phyloP scores from a whole-genome alignment of 148 eudicot genomes.

The Fagopyrum esculentum region DNA sequence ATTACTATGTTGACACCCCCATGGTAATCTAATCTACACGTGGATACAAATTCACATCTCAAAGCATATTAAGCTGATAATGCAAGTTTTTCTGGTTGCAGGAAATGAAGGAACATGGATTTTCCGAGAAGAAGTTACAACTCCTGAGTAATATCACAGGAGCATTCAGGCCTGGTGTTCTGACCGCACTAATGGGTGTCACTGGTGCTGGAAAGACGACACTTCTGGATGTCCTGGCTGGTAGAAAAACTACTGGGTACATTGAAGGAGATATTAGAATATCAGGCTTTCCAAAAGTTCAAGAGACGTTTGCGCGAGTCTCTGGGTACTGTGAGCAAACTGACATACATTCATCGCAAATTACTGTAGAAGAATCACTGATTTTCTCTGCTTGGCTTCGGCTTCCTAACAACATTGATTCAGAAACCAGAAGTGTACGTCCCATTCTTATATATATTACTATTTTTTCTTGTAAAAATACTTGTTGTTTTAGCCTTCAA shows the following conservation, averaged over 20 bases:
- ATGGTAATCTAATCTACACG: slow-evolving; percentile 26
- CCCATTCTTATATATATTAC: not conserved
- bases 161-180: slow-evolving; percentile 68
- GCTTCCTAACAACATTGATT: slow-evolving; percentile 58
- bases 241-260: slow-evolving; percentile 73
- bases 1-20: slow-evolving; percentile 71
- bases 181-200: slow-evolving; percentile 83
- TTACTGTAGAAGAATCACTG: slow-evolving; percentile 74
- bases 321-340: slow-evolving; percentile 89
- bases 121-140: slow-evolving; percentile 45
- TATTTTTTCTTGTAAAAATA: not conserved
- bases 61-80: not conserved
- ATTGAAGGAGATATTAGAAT: slow-evolving; percentile 65
- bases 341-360: slow-evolving; percentile 74
- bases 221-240: slow-evolving; percentile 78
- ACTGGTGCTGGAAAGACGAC: slow-evolving; percentile 98
- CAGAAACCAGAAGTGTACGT: slow-evolving; percentile 53
- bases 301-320: slow-evolving; percentile 67
- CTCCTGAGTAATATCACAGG: slow-evolving; percentile 64
- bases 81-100: slow-evolving; percentile 11
- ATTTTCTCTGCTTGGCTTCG: slow-evolving; percentile 85
- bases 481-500: no score
- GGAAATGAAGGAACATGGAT: slow-evolving; percentile 66
- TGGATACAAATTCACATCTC: not conserved
- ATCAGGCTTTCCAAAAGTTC: slow-evolving; percentile 68